Conservation (phyloP, 768 basidiomycete species). For the Trametes coccinea region DNA sequence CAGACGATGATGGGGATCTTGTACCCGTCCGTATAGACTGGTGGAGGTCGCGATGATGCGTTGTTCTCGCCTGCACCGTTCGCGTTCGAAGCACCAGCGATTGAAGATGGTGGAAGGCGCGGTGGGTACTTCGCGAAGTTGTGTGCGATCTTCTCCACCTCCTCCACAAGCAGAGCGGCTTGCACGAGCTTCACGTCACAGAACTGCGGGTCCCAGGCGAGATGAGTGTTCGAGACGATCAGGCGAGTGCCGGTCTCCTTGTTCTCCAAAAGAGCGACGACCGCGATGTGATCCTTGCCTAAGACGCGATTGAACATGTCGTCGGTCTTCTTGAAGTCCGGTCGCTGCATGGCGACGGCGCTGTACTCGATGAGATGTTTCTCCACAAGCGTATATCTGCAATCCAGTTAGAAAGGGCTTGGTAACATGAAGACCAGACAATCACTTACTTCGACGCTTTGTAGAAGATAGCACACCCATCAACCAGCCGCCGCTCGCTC, state of each 20-base stretch:
- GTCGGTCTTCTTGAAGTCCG: conserved; percentile 95
- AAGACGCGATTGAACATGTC: conserved; percentile 99
- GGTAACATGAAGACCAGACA: neutral
- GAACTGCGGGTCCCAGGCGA: conserved; percentile 91
- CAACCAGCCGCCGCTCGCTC: conserved; percentile 82
- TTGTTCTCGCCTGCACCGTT: conserved; percentile 34
- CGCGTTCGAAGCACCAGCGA: conserved; percentile 27
- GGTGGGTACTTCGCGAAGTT: conserved; percentile 85
- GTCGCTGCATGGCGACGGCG: conserved; percentile 86
- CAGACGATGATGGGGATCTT: conserved; percentile 91
- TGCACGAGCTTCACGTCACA: conserved; percentile 98
- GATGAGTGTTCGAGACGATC: conserved; percentile 87
- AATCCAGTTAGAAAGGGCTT: neutral
- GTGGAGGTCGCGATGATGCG: conserved; percentile 50
- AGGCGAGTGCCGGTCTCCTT: conserved; percentile 83
- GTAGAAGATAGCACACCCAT: conserved; percentile 97
- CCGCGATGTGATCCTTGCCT: conserved; percentile 91
- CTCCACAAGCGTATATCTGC: conserved; percentile 86
- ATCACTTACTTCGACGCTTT: conserved; percentile 75
- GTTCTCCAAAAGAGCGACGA: conserved; percentile 85
- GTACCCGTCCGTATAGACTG: conserved; percentile 75
- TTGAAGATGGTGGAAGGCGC: conserved; percentile 45
- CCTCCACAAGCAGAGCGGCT: conserved; percentile 87
- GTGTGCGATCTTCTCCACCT: conserved; percentile 85
- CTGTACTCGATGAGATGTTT: conserved; percentile 93